Percentiles rank a stretch among this genome's conserved stretches.
Conservation (phyloP, 331 rosid genomes). For the Quercus tomentella region DNA sequence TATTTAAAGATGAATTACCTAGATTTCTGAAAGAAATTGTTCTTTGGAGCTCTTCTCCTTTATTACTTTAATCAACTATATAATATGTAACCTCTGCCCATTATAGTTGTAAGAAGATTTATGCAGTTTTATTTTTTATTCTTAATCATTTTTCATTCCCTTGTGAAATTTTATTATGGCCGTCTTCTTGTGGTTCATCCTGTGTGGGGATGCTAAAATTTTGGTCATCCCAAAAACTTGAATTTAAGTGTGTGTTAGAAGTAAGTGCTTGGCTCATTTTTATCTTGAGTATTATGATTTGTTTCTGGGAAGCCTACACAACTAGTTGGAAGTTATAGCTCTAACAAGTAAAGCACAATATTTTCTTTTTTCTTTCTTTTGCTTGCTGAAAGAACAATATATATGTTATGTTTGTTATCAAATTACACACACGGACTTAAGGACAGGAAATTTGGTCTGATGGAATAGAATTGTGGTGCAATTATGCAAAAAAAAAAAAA, state of each 20-base stretch:
- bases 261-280: background rate
- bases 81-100: no score
- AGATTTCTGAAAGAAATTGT: background rate
- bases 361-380: no score
- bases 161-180: no score
- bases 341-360: background rate
- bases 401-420: background rate
- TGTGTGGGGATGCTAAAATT: no score
- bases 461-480: background rate
- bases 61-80: no score
- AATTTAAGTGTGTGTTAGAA: background rate
- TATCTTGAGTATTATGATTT: background rate
- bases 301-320: background rate
- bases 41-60: background rate
- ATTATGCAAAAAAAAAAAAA: background rate
- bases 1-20: background rate
- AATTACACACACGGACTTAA: background rate
- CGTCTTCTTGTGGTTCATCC: no score
- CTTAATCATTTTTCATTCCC: no score
- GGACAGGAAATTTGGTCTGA: background rate
- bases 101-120: no score
- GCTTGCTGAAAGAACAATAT: background rate
- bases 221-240: background rate
- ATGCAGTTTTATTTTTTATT: no score
- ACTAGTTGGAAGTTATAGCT: background rate